These are phyloP conservation scores for Auxenochlorella pyrenoidosa DNA, from an alignment of 139 green algal genomes.

Conservation along the genomic window DNA sequence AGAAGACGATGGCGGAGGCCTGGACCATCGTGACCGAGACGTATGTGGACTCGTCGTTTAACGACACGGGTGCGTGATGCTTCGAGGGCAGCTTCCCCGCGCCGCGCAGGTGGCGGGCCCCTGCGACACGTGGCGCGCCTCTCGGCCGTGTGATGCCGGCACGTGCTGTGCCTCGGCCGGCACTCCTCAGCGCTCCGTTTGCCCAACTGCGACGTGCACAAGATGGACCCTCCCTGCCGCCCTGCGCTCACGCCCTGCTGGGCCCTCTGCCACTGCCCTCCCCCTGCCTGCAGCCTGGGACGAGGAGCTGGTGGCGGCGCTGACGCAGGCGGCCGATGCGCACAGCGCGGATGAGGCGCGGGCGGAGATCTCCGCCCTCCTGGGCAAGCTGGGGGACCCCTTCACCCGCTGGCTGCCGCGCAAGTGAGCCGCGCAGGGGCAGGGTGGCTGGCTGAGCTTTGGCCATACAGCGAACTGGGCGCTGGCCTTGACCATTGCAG, in stretches of 20 bases:
- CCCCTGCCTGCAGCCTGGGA: conserved; percentile 53
- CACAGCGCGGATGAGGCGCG: conserved; percentile 47
- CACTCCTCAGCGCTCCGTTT: not conserved
- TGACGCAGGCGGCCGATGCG: conserved; percentile 10
- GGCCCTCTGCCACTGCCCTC: not conserved
- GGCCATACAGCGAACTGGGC: too few relatives aligned
- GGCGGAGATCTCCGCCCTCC: conserved; percentile 71
- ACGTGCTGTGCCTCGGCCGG: not conserved
- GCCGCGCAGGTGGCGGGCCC: not conserved
- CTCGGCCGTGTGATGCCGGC: not conserved
- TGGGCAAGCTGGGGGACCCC: conserved; percentile 90
- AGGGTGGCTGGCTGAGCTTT: too few relatives aligned
- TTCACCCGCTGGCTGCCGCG: conserved; percentile 90
- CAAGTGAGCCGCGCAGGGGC: conserved; percentile 48
- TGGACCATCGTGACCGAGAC: conserved; percentile 83
- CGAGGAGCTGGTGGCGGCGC: conserved; percentile 22
- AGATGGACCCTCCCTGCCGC: not conserved
- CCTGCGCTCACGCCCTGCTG: not conserved
- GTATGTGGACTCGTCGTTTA: conserved; percentile 81
- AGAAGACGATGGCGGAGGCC: conserved; percentile 85
- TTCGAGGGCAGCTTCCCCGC: not conserved
- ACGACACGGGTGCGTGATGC: conserved; percentile 51
- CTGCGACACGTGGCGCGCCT: too few relatives aligned
- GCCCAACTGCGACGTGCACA: too few relatives aligned
- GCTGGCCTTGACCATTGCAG: too few relatives aligned